Percentiles rank a stretch among this genome's conserved stretches.
Evolutionary conservation across 2,329 filamentous ascomycete species (phyloP).

Genomic region (Pseudogymnoascus sp.): DNA sequence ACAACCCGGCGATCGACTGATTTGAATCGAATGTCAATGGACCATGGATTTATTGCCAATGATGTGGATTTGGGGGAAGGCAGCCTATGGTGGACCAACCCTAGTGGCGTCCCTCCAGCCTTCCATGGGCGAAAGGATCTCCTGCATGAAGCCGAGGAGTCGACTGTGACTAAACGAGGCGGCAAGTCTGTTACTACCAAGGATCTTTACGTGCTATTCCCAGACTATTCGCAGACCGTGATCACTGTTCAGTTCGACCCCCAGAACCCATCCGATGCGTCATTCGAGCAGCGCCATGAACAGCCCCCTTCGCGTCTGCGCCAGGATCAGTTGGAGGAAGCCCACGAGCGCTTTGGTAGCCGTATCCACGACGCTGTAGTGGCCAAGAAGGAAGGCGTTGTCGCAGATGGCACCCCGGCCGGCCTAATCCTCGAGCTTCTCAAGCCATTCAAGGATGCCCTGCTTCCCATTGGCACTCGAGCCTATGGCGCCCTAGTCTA

Average conservation of each 20-base stretch:
- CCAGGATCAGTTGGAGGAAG: conserved; percentile 86
- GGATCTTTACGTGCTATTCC: conserved; percentile 78
- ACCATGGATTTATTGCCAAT: conserved; percentile 76
- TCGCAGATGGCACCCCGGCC: conserved; percentile 76
- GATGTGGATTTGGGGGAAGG: conserved; percentile 71
- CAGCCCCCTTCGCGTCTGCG: conserved; percentile 70
- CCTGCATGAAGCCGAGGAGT: conserved; percentile 73
- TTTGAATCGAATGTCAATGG: conserved; percentile 60
- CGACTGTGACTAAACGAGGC: conserved; percentile 57
- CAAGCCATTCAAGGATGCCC: conserved; percentile 59
- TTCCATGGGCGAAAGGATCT: conserved; percentile 79
- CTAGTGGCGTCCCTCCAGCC: conserved; percentile 68
- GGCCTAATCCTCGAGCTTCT: conserved; percentile 73
- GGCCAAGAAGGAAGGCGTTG: conserved; percentile 65
- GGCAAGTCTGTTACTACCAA: conserved; percentile 66
- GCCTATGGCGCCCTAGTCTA: conserved; percentile 90
- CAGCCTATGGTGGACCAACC: conserved; percentile 80
- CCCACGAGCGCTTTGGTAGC: conserved; percentile 73
- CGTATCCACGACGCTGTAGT: conserved; percentile 62
- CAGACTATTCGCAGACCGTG: conserved; percentile 93
- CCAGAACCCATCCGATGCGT: conserved; percentile 61
- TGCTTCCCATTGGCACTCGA: conserved; percentile 77
- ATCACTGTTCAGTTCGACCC: conserved; percentile 73
- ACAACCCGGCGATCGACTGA: conserved; percentile 54
- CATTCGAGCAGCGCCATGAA: conserved; percentile 79